These are phyloP conservation scores for Iris pallida DNA, from an alignment of 116 monocot species.

Conservation along the genomic window DNA sequence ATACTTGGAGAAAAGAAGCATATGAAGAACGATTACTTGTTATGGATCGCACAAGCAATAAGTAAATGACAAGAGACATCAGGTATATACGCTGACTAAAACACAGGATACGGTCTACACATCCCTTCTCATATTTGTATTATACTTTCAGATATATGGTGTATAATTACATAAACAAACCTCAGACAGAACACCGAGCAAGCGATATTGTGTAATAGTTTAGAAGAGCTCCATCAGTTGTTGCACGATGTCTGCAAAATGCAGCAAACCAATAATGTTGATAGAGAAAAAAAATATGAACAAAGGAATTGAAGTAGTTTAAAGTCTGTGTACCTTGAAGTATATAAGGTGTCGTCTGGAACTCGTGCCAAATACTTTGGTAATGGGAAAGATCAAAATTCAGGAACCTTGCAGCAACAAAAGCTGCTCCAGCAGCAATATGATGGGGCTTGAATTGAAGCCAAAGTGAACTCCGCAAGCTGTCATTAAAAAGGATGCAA, in stretches of 20 bases:
- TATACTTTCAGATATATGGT: not conserved
- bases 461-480: constrained; percentile 84
- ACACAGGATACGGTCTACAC: not conserved
- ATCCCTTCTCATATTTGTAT: not conserved
- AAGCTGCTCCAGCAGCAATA: constrained; percentile 85
- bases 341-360: constrained; percentile 56
- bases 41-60: no score
- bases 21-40: no score
- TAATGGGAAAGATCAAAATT: constrained; percentile 60
- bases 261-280: constrained; percentile 11
- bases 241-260: constrained; percentile 64
- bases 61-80: no score
- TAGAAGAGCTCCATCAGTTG: constrained; percentile 68
- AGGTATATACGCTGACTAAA: no score
- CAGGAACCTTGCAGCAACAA: constrained; percentile 64
- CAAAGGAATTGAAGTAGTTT: not conserved
- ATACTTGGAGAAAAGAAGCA: no score
- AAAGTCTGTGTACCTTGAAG: constrained; percentile 47
- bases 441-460: constrained; percentile 95
- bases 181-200: not conserved
- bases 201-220: not conserved
- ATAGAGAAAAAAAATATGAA: not conserved
- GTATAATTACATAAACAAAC: not conserved
- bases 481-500: constrained; percentile 23
- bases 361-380: constrained; percentile 63